Conservation (phyloP, 345 rosid genomes). For the Zanthoxylum bungeanum region DNA sequence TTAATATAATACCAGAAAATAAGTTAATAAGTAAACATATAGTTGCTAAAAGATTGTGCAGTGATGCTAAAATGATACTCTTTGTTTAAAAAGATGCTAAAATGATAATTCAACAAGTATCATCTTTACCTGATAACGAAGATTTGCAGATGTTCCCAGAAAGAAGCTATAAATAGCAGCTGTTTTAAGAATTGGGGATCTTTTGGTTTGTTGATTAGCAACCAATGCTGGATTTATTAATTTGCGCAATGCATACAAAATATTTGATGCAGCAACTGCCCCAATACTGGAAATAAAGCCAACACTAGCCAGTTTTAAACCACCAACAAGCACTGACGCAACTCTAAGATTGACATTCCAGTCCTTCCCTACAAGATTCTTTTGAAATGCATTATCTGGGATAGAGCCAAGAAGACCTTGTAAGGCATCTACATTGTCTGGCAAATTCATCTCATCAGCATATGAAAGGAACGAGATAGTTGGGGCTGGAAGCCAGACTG, state of each 20-base stretch:
- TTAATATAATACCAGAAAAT: neutral
- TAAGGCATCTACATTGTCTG: slow-evolving; percentile 57
- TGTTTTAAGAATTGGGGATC: slow-evolving; percentile 85
- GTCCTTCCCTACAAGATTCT: slow-evolving; percentile 73
- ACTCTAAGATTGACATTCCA: slow-evolving; percentile 76
- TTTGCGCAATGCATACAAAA: slow-evolving; percentile 49
- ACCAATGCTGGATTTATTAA: slow-evolving; percentile 50
- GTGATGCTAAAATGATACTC: neutral
- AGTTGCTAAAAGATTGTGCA: neutral
- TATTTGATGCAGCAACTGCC: slow-evolving; percentile 79
- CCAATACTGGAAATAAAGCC: slow-evolving; percentile 86
- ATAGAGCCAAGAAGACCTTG: slow-evolving; percentile 79
- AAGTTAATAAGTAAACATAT: neutral
- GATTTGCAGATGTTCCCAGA: slow-evolving; percentile 88
- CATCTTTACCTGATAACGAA: slow-evolving; percentile 77
- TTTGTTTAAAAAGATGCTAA: too few species aligned
- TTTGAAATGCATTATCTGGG: slow-evolving; percentile 95
- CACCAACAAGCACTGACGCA: slow-evolving; percentile 82
- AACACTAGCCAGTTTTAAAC: slow-evolving; percentile 77
- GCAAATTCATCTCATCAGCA: slow-evolving; percentile 44
- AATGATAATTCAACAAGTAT: slow-evolving; percentile 1
- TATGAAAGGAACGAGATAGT: slow-evolving; percentile 78
- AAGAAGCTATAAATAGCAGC: slow-evolving; percentile 69
- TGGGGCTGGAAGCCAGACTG: slow-evolving; percentile 96
- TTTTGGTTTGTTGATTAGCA: slow-evolving; percentile 43